A percentile compares a stretch with the other conserved stretches of the same genome.
These are phyloP conservation scores for Neoconidiobolus thromboides DNA, from an alignment of 371 early-diverging fungal species.

Conservation along the genomic window DNA sequence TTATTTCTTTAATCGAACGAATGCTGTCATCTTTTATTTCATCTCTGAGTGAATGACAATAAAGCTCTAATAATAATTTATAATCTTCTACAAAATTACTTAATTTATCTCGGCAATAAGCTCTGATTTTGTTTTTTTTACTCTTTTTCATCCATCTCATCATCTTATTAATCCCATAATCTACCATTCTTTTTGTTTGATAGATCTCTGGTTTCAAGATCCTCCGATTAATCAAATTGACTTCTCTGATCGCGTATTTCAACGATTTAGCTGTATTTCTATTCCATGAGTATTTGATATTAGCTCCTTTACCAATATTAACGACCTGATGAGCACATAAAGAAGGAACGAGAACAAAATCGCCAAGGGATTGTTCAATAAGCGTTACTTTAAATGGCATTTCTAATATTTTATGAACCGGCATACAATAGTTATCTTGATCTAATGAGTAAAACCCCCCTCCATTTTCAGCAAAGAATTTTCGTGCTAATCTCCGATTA, in stretches of 20 bases:
- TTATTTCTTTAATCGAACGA: too few species aligned
- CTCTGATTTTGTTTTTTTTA: too few species aligned
- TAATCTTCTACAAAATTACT: too few species aligned
- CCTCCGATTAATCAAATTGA: conserved; percentile 8
- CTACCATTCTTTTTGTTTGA: background rate
- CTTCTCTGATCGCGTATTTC: conserved; percentile 8
- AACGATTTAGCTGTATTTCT: conserved; percentile 14
- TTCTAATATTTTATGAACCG: conserved; percentile 9
- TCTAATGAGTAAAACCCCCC: conserved; percentile 6
- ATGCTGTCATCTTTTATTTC: too few species aligned
- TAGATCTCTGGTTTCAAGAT: conserved; percentile 4
- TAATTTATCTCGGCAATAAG: too few species aligned
- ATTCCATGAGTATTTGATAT: conserved; percentile 18
- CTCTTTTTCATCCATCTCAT: too few species aligned
- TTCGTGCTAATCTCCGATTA: conserved; percentile 10
- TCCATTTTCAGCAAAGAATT: conserved; percentile 9
- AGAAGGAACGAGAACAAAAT: conserved; percentile 18
- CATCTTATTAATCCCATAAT: background rate
- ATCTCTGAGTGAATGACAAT: too few species aligned
- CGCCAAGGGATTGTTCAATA: conserved; percentile 16
- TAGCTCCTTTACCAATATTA: background rate
- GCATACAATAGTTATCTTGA: conserved; percentile 4
- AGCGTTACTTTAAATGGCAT: conserved; percentile 16
- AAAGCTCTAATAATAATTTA: too few species aligned
- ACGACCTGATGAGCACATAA: conserved; percentile 16